These are phyloP conservation scores for Chalaropsis thielavioides DNA, from an alignment of 2,329 filamentous ascomycete species.

Conservation along the genomic window DNA sequence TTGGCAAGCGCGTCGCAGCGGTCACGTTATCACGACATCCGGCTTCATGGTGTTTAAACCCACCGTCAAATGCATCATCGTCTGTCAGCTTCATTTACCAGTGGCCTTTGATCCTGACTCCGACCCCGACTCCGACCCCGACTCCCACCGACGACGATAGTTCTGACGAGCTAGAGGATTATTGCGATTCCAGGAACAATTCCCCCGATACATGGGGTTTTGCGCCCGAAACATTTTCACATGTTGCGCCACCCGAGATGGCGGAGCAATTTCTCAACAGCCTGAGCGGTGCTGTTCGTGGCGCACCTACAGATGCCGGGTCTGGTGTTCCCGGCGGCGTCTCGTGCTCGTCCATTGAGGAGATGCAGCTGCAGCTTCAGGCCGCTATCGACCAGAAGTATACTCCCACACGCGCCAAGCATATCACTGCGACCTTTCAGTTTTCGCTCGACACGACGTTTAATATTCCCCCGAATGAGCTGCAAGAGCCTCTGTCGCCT, in stretches of 20 bases:
- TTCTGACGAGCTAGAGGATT: neutral
- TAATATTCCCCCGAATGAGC: constrained; percentile 28
- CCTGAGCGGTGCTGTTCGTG: neutral
- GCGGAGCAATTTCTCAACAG: neutral
- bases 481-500: constrained; percentile 24
- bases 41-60: neutral
- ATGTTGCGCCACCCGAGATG: neutral
- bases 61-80: neutral
- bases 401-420: constrained; percentile 35
- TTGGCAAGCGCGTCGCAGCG: neutral
- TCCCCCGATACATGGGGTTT: neutral
- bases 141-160: neutral
- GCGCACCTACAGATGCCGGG: neutral
- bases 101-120: neutral
- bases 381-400: constrained; percentile 30
- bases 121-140: neutral
- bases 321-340: neutral
- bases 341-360: constrained; percentile 27
- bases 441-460: constrained; percentile 33
- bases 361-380: constrained; percentile 34
- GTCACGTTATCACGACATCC: neutral
- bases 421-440: constrained; percentile 34
- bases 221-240: neutral
- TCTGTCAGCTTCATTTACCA: neutral
- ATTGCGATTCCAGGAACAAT: neutral